phyloP scores from a whole-genome alignment of 1,284 basidiomycete genomes.

The Apiotrichum sp. region DNA sequence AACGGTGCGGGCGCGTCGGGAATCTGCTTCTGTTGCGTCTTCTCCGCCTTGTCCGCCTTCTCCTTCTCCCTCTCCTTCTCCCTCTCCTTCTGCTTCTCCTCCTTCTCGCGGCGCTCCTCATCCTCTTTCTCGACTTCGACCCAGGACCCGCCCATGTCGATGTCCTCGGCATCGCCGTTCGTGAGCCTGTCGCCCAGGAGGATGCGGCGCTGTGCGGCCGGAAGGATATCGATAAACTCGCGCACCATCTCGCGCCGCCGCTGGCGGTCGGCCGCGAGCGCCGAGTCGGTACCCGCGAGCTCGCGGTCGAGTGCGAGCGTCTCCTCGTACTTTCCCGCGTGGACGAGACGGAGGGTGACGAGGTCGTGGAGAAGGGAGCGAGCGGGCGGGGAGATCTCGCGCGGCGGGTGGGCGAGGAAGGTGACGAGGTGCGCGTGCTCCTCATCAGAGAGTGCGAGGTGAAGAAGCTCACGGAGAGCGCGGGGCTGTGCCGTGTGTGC shows the following conservation, averaged over 20 bases:
- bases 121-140: slow-evolving; percentile 3
- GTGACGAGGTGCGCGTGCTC: slow-evolving; percentile 36
- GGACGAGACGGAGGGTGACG: slow-evolving; percentile 70
- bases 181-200: slow-evolving; percentile 12
- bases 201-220: slow-evolving; percentile 51
- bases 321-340: slow-evolving; percentile 63
- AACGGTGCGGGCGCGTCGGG: no score
- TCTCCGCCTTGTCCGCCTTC: neutral
- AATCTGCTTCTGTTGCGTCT: no score
- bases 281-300: slow-evolving; percentile 44
- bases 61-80: neutral
- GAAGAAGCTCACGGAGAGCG: slow-evolving; percentile 33
- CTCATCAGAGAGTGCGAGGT: slow-evolving; percentile 35
- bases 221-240: slow-evolving; percentile 58
- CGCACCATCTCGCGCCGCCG: slow-evolving; percentile 62
- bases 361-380: slow-evolving; percentile 67
- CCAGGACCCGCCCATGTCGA: slow-evolving; percentile 18
- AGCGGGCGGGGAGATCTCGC: slow-evolving; percentile 51
- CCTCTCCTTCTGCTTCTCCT: neutral
- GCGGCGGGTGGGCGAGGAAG: slow-evolving; percentile 47
- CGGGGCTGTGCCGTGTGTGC: slow-evolving; percentile 23
- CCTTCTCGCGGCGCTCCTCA: neutral
- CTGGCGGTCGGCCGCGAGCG: slow-evolving; percentile 36
- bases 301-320: slow-evolving; percentile 67
- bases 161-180: slow-evolving; percentile 12